phyloP scores from a whole-genome alignment of 2,329 filamentous ascomycete species.

The Calcarisporium arbuscula region DNA sequence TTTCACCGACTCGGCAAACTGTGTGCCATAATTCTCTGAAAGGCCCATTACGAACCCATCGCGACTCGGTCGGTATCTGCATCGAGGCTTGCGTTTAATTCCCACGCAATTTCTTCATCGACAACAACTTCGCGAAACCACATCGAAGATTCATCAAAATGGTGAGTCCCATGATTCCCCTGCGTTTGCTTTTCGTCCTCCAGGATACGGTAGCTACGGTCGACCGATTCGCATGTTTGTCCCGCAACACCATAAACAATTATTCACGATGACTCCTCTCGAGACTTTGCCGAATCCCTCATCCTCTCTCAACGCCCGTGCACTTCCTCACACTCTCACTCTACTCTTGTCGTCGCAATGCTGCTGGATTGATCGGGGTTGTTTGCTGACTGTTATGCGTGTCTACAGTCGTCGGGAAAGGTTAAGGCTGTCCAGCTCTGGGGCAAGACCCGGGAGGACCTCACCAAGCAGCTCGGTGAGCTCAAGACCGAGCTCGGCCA shows the following conservation, averaged over 20 bases:
- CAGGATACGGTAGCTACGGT: neutral
- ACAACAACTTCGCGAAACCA: slow-evolving; percentile 35
- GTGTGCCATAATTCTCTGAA: slow-evolving; percentile 25
- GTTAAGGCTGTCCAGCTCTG: slow-evolving; percentile 97
- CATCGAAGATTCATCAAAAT: slow-evolving; percentile 40
- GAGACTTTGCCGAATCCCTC: slow-evolving; percentile 2
- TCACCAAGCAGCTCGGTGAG: slow-evolving; percentile 90
- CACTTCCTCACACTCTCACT: no score
- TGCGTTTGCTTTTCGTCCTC: slow-evolving; percentile 11
- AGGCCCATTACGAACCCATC: slow-evolving; percentile 22
- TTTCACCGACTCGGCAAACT: slow-evolving; percentile 30
- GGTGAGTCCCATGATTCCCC: no score
- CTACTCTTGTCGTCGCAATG: no score
- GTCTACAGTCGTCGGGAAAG: slow-evolving; percentile 48
- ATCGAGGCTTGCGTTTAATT: slow-evolving; percentile 27
- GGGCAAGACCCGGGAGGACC: slow-evolving; percentile 99
- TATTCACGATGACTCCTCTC: no score
- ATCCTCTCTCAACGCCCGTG: slow-evolving; percentile 4
- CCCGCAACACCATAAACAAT: no score
- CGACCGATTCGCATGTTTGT: neutral
- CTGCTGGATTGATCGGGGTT: no score
- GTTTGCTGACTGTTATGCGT: no score
- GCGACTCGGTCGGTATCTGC: slow-evolving; percentile 28
- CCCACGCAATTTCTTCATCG: slow-evolving; percentile 31
- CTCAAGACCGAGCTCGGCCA: slow-evolving; percentile 94